These are phyloP conservation scores for Colletotrichum horii DNA, from an alignment of 2,329 filamentous ascomycete genomes.

Conservation along the genomic window DNA sequence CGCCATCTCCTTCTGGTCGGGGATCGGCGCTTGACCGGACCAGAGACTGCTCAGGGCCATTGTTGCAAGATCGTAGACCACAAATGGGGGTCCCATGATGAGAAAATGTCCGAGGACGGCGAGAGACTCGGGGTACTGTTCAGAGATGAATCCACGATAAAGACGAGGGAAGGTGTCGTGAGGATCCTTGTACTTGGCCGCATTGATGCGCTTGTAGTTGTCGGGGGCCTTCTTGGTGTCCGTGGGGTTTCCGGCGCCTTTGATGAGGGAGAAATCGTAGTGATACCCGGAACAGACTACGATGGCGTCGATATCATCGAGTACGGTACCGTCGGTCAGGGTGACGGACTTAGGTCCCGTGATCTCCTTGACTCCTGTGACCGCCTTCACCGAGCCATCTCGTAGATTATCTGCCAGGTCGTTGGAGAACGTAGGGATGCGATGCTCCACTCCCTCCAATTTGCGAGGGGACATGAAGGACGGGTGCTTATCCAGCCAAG, in stretches of 20 bases:
- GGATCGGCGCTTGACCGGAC: constrained; percentile 28
- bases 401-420: constrained; percentile 31
- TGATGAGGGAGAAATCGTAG: constrained; percentile 32
- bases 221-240: constrained; percentile 30
- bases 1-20: constrained; percentile 25
- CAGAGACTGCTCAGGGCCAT: constrained; percentile 35
- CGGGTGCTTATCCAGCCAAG: constrained; percentile 11
- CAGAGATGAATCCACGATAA: constrained; percentile 34
- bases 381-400: constrained; percentile 29
- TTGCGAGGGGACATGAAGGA: neutral
- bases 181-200: constrained; percentile 24
- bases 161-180: constrained; percentile 31
- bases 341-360: constrained; percentile 31
- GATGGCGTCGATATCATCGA: constrained; percentile 37
- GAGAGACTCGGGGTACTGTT: constrained; percentile 35
- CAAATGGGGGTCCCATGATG: constrained; percentile 29
- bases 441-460: constrained; percentile 22
- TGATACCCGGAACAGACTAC: constrained; percentile 36
- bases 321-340: constrained; percentile 32
- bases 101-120: constrained; percentile 32
- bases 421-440: constrained; percentile 31
- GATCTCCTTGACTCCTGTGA: constrained; percentile 31
- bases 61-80: constrained; percentile 32
- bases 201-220: constrained; percentile 26
- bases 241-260: constrained; percentile 31